Percentiles rank a stretch among this genome's conserved stretches.
Evolutionary conservation across 768 basidiomycete species (phyloP).

Genomic region (Boletus huronensis): DNA sequence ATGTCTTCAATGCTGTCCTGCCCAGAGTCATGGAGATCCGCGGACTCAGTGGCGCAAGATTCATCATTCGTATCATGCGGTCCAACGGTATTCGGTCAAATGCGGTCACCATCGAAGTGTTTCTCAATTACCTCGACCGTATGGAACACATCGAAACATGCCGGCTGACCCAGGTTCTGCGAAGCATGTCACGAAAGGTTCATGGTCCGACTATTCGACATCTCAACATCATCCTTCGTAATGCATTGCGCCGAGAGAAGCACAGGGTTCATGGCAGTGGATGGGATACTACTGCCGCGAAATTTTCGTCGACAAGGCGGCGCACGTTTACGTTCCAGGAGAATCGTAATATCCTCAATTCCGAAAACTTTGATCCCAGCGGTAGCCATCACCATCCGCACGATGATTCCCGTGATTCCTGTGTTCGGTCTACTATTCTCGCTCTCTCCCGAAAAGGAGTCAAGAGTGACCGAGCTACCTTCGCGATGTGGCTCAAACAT

Average conservation of each 20-base stretch:
- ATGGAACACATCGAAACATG: slow-evolving; percentile 42
- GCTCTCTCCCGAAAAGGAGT: slow-evolving; percentile 47
- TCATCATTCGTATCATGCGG: slow-evolving; percentile 55
- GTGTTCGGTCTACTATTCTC: slow-evolving; percentile 41
- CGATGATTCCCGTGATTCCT: slow-evolving; percentile 29
- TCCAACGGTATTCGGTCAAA: slow-evolving; percentile 48
- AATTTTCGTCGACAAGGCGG: slow-evolving; percentile 35
- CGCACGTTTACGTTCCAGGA: slow-evolving; percentile 5
- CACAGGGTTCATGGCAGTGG: slow-evolving; percentile 40
- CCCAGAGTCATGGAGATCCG: slow-evolving; percentile 44
- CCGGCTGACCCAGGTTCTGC: slow-evolving; percentile 47
- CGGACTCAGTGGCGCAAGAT: slow-evolving; percentile 47
- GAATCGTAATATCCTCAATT: slow-evolving; percentile 16
- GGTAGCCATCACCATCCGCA: slow-evolving; percentile 38
- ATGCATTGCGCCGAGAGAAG: slow-evolving; percentile 52
- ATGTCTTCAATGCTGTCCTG: slow-evolving; percentile 62
- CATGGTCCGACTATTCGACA: slow-evolving; percentile 52
- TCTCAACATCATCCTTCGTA: slow-evolving; percentile 52
- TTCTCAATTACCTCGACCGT: slow-evolving; percentile 51
- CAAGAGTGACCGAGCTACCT: slow-evolving; percentile 53
- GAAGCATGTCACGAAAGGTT: slow-evolving; percentile 39
- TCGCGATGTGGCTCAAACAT: slow-evolving; percentile 60
- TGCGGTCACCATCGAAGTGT: slow-evolving; percentile 49
- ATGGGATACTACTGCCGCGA: slow-evolving; percentile 43
- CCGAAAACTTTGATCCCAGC: slow-evolving; percentile 45